phyloP scores from a whole-genome alignment of 148 eudicot genomes.

The Fagopyrum esculentum region DNA sequence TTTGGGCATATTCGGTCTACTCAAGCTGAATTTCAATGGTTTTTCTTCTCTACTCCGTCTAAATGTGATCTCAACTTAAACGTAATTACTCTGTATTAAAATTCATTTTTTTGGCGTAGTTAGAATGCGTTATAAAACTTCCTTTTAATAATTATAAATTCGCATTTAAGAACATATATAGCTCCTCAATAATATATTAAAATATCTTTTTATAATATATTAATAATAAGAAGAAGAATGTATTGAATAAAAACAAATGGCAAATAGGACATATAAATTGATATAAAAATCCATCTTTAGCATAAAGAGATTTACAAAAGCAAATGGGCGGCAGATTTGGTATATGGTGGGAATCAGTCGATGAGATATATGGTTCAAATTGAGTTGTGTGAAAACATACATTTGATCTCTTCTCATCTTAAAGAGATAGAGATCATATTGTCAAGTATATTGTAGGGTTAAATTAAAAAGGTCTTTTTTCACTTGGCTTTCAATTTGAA shows the following conservation, averaged over 20 bases:
- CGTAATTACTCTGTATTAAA: too few relatives aligned
- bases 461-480: not conserved
- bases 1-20: too few relatives aligned
- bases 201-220: not conserved
- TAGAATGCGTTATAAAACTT: too few relatives aligned
- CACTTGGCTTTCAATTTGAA: constrained; percentile 1
- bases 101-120: too few relatives aligned
- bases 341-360: constrained; percentile 10
- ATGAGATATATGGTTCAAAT: constrained; percentile 13
- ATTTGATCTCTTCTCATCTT: constrained; percentile 4
- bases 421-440: not conserved
- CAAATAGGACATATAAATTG: not conserved
- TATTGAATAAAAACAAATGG: not conserved
- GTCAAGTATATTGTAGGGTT: constrained; percentile 3
- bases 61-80: too few relatives aligned
- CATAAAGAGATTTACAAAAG: not conserved
- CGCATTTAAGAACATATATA: too few relatives aligned
- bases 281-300: not conserved
- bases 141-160: too few relatives aligned
- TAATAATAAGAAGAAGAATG: not conserved
- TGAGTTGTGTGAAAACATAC: constrained; percentile 1
- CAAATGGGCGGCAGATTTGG: constrained; percentile 10
- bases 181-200: too few relatives aligned
- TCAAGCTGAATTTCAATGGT: too few relatives aligned
- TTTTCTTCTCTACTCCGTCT: too few relatives aligned